phyloP scores from a whole-genome alignment of 208 protist species.

The Angomonas deanei region DNA sequence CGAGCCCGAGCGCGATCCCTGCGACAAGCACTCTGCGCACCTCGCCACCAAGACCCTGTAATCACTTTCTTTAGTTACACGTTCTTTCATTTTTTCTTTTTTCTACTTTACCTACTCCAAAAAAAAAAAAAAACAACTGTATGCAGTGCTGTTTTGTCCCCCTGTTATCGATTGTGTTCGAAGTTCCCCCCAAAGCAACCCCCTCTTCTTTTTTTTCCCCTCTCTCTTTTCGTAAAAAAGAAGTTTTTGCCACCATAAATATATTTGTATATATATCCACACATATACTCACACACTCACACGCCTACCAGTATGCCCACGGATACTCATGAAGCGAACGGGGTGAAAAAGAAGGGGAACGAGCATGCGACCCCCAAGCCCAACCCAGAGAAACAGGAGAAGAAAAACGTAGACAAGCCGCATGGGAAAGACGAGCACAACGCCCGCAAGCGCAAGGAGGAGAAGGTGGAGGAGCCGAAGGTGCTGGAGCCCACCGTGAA shows the following conservation, averaged over 20 bases:
- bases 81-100: constrained; percentile 16
- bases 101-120: constrained; percentile 7
- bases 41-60: constrained; percentile 38
- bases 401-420: background rate
- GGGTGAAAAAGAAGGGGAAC: background rate
- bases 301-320: background rate
- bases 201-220: too few relatives aligned
- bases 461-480: background rate
- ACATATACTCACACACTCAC: too few relatives aligned
- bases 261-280: constrained; percentile 5
- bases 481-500: background rate
- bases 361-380: background rate
- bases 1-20: constrained; percentile 84
- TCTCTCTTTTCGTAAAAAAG: too few relatives aligned
- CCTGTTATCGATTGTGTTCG: background rate
- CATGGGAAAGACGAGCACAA: background rate
- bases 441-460: background rate
- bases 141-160: too few relatives aligned
- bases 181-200: background rate
- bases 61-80: constrained; percentile 10
- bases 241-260: constrained; percentile 2
- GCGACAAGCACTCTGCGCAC: constrained; percentile 89
- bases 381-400: background rate
- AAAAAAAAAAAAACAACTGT: too few relatives aligned
- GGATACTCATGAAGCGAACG: background rate